Evolutionary conservation across 2,329 filamentous ascomycete genomes (phyloP), one percentile per base, ranked within the genome.

Genomic region (Cladobotryum mycophilum): DNA sequence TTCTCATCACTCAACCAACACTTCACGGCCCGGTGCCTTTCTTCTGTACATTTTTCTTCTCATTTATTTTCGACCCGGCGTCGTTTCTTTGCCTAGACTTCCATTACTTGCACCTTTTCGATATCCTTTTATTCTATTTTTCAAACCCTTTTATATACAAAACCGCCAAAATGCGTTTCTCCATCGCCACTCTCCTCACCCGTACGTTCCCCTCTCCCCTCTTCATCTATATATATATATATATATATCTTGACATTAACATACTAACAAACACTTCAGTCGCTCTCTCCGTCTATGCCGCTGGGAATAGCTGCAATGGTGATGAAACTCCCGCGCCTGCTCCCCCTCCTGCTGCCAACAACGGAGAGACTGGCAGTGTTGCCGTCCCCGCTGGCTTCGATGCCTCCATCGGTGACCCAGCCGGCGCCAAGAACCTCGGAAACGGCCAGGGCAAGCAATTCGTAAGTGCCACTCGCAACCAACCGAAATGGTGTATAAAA

Each of bases 361-460:
- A 30, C 25, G 25, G 25, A 30, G 25, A 30, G 9, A 30, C 25
- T 8, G 25, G 25, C 25, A 6, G 25, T 38, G 36, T 34, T 44
- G 14, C 22, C 2, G 40, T 33, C 12, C 51, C 51, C 40, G 51
- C 51, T 43, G 48, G 48, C 15, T 51, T 47, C 48, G 34, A 51
- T 33, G n/a, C 51, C 2, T 14, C 56, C 42, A 53, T 54, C 18
- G 60, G 58, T 37, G 55, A 57, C 37, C 47, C 47, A 7, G n/a
- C 55, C 13, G 61, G 60, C 2, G 56, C 52, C 25, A 53, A 54
- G 48, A 61, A 60, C 49, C 55, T 63, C 15, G 61, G 61, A 2
- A 57, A 55, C 41, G 61, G 58, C 1, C 37, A 51, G 8, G 61
- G 58, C 5, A 41, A 52, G 43, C 62, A 64, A 48, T 64, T 64